These are phyloP conservation scores for Diddensiella transvaalensis DNA, from an alignment of 805 yeast species.

Conservation along the genomic window DNA sequence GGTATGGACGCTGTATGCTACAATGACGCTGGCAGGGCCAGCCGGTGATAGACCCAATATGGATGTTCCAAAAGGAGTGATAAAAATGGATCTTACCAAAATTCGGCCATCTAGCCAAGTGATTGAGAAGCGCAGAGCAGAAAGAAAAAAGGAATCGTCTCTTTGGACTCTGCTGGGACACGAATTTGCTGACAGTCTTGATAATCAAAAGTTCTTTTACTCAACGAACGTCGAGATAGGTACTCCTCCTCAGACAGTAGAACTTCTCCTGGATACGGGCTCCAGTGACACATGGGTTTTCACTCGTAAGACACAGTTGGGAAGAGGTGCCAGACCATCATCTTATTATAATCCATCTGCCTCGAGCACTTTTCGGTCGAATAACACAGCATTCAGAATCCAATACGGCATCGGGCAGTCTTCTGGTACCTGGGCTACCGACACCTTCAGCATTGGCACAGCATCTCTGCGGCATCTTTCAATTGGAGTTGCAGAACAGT, in stretches of 20 bases:
- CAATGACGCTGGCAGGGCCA: neutral
- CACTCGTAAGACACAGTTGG: constrained; percentile 31
- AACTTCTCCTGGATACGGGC: constrained; percentile 68
- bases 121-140: constrained; percentile 2
- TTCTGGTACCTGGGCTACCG: constrained; percentile 60
- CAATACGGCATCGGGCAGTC: constrained; percentile 50
- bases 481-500: constrained; percentile 69
- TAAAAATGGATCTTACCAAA: constrained; percentile 18
- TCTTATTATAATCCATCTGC: constrained; percentile 29
- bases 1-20: neutral
- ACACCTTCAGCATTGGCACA: constrained; percentile 54
- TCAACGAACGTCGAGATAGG: constrained; percentile 45
- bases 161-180: constrained; percentile 13
- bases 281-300: constrained; percentile 71
- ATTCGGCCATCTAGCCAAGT: constrained; percentile 16
- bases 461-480: constrained; percentile 51
- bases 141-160: constrained; percentile 10
- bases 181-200: constrained; percentile 23
- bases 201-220: constrained; percentile 35
- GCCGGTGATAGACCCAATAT: neutral
- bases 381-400: constrained; percentile 30
- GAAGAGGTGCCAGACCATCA: constrained; percentile 17
- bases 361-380: constrained; percentile 29
- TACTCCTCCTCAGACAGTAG: constrained; percentile 52
- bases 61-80: constrained; percentile 13